Evolutionary conservation across 129 eudicot genomes (phyloP), one percentile per base, ranked within the genome.

Genomic region (Lactuca sativa): DNA sequence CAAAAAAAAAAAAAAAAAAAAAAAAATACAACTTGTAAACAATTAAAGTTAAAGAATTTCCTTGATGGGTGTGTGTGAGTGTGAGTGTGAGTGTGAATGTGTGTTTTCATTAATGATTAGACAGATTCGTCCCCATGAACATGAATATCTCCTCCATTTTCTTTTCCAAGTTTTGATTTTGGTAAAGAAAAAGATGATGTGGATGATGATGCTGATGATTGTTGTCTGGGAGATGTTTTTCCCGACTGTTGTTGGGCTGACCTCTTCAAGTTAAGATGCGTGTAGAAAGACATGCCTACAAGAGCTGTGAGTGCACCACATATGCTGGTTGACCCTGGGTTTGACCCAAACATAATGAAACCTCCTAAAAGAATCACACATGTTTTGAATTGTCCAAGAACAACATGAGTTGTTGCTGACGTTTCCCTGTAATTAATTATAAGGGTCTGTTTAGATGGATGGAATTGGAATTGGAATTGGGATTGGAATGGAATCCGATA

Each of bases 381-480:
- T 0, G 98, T 92, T 80, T 92, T 92, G 84, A 92, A 92, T 79
- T 92, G 98, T 18, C 98, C 98, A 5, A 92, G 98, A 64, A 92
- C 95, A 55, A 87, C 98, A 74, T 92, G 98, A 54, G 98, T 89
- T n/a, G 90, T 83, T 44, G 98, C 98, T 33, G 98, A 92, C 30
- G 98, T 92, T 67, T 90, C 96, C 86, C 98, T 92, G 83, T 64
- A 47, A 31, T 8, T 3, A 49, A 6, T 21, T 51, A 51, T 6
- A 4, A 21, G 51, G 52, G 15, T 12, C 2, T 18, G 6, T 14
- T 14, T 1, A 10, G 6, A 15, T n/a, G 9, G 21, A 48, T 65
- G 6, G 6, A 18, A n/a, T 1, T 17, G 40, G 25, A 4, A 64
- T 17, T 1, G 3, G 3, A 11, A 21, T 43, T 37, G 11, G 3